phyloP scores from a whole-genome alignment of 1,284 basidiomycete species.

The Jaminaea rosea region DNA sequence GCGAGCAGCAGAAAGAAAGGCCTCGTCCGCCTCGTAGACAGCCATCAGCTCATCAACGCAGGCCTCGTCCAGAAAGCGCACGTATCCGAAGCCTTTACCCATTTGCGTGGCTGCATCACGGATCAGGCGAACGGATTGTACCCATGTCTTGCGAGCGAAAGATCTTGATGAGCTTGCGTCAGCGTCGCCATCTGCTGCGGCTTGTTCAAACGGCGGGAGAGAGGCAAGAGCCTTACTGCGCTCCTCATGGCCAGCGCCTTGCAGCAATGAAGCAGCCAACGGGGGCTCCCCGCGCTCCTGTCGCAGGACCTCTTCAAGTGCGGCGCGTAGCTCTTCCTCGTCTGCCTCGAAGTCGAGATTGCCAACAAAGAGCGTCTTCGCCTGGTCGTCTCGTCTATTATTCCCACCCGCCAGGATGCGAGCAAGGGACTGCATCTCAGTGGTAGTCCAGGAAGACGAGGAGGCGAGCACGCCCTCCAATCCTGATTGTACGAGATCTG shows the following conservation, averaged over 20 bases:
- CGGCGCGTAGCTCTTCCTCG: slow-evolving; percentile 77
- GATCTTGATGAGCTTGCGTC: too few relatives aligned
- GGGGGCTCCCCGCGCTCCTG: slow-evolving; percentile 60
- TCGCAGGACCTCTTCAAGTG: slow-evolving; percentile 71
- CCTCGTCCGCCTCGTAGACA: slow-evolving; percentile 35
- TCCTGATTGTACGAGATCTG: slow-evolving; percentile 29
- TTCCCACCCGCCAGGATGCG: not conserved
- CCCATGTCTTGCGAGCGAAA: too few relatives aligned
- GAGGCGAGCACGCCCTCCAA: slow-evolving; percentile 24
- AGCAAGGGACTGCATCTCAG: not conserved
- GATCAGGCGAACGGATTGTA: slow-evolving; percentile 74
- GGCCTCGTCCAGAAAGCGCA: slow-evolving; percentile 68
- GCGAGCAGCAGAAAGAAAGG: slow-evolving; percentile 20
- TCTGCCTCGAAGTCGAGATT: slow-evolving; percentile 84
- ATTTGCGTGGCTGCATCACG: slow-evolving; percentile 86
- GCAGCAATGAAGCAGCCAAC: not conserved
- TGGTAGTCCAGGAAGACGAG: not conserved
- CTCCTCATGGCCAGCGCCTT: too few relatives aligned
- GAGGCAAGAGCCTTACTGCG: not conserved
- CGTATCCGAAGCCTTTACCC: slow-evolving; percentile 95
- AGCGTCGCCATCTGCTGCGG: not conserved
- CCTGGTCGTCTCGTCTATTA: slow-evolving; percentile 38
- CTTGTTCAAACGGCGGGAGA: not conserved
- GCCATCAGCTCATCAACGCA: slow-evolving; percentile 43
- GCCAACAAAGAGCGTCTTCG: slow-evolving; percentile 77